Conservation (phyloP, 768 basidiomycete genomes). For the Xerocomus spinulosus region DNA sequence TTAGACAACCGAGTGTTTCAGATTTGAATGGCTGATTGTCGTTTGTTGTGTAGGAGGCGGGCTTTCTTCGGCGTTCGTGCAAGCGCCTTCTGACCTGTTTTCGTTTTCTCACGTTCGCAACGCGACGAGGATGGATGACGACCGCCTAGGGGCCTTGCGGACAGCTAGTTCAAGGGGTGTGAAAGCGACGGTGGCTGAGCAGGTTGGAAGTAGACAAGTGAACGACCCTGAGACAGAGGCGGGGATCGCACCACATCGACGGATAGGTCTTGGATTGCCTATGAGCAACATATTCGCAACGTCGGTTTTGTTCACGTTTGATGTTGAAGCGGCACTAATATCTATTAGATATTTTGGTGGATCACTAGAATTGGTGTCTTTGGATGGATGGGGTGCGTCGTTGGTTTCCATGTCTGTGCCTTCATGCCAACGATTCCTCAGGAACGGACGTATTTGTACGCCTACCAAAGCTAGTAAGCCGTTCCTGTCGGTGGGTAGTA, state of each 20-base stretch:
- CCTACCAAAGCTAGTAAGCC: slow-evolving; percentile 70
- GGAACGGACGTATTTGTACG: slow-evolving; percentile 82
- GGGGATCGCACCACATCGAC: slow-evolving; percentile 50
- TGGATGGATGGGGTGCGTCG: slow-evolving; percentile 78
- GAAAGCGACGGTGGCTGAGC: slow-evolving; percentile 76
- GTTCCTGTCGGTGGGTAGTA: neutral
- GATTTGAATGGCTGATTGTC: slow-evolving; percentile 2
- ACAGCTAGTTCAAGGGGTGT: slow-evolving; percentile 60
- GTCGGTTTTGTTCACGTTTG: slow-evolving; percentile 35
- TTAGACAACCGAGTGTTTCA: slow-evolving; percentile 20
- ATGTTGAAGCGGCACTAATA: neutral
- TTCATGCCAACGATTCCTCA: slow-evolving; percentile 21
- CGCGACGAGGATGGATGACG: slow-evolving; percentile 59
- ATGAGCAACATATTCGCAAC: slow-evolving; percentile 89
- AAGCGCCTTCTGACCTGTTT: slow-evolving; percentile 71
- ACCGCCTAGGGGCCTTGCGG: slow-evolving; percentile 65
- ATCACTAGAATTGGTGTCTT: slow-evolving; percentile 67
- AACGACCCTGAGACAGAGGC: slow-evolving; percentile 41
- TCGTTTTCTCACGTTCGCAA: slow-evolving; percentile 87
- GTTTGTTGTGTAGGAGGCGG: slow-evolving; percentile 57
- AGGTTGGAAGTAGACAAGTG: slow-evolving; percentile 48
- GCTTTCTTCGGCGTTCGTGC: slow-evolving; percentile 49
- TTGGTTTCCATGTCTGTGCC: neutral
- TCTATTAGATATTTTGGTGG: slow-evolving; percentile 72
- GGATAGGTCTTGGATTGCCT: slow-evolving; percentile 78